Evolutionary conservation across 345 rosid genomes (phyloP).

Genomic region (Hibiscus trionum): DNA sequence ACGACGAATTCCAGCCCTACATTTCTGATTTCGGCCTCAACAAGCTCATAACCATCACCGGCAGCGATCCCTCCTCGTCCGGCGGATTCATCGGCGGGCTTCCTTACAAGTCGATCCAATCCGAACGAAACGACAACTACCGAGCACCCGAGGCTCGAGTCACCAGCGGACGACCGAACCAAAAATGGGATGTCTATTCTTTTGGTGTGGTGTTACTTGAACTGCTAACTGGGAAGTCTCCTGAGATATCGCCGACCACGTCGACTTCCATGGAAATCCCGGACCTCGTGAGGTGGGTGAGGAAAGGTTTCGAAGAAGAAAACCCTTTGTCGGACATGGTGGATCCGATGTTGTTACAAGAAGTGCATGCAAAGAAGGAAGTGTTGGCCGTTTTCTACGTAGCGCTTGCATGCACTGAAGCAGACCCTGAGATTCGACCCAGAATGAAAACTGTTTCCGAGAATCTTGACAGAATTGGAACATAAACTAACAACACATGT

Average conservation of each 20-base stretch:
- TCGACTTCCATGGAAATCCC: conserved; percentile 64
- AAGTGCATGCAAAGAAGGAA: conserved; percentile 91
- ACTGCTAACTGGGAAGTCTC: conserved; percentile 77
- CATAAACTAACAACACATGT: conserved; percentile 11
- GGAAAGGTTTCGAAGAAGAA: conserved; percentile 86
- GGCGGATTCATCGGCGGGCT: conserved; percentile 79
- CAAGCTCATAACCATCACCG: conserved; percentile 67
- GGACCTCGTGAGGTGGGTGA: conserved; percentile 83
- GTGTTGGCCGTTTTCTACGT: conserved; percentile 77
- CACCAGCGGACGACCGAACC: conserved; percentile 47
- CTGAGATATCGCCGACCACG: conserved; percentile 63
- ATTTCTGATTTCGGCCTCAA: conserved; percentile 82
- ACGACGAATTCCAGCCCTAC: conserved; percentile 57
- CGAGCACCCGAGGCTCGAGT: conserved; percentile 77
- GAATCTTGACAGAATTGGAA: conserved; percentile 67
- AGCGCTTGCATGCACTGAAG: conserved; percentile 80
- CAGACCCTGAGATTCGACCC: conserved; percentile 79
- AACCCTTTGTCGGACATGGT: conserved; percentile 89
- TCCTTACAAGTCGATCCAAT: conserved; percentile 58
- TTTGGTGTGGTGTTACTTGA: conserved; percentile 83
- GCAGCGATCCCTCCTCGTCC: conserved; percentile 39
- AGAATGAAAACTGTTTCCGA: conserved; percentile 89
- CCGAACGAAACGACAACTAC: conserved; percentile 56
- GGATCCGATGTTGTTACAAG: conserved; percentile 72
- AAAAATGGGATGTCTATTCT: conserved; percentile 84